Evolutionary conservation across 2,329 filamentous ascomycete species (phyloP).

Genomic region (Colletotrichum acutatum): DNA sequence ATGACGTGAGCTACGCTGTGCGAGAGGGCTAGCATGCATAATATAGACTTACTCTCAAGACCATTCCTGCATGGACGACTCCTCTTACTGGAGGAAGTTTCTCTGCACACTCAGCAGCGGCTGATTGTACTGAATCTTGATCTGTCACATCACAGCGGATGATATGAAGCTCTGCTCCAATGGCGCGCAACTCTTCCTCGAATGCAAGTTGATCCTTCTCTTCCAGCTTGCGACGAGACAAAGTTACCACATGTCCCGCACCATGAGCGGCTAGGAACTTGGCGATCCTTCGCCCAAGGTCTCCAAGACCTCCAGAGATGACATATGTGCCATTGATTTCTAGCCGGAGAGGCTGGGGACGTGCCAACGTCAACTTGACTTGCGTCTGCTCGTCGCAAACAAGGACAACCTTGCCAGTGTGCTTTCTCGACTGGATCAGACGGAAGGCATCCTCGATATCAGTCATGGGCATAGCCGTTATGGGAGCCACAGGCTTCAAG

Average conservation of each 20-base stretch:
- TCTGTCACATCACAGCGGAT: constrained; percentile 47
- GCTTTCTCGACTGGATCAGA: constrained; percentile 40
- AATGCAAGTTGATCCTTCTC: constrained; percentile 11
- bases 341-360: constrained; percentile 23
- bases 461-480: constrained; percentile 48
- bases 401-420: constrained; percentile 51
- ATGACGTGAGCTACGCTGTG: background rate
- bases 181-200: constrained; percentile 18
- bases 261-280: constrained; percentile 42
- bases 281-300: constrained; percentile 42
- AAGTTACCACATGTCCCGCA: constrained; percentile 43
- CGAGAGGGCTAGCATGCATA: background rate
- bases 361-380: constrained; percentile 37
- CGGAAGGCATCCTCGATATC: constrained; percentile 45
- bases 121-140: constrained; percentile 20
- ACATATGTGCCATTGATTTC: constrained; percentile 42
- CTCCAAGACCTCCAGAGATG: constrained; percentile 47
- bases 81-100: constrained; percentile 49
- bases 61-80: constrained; percentile 56
- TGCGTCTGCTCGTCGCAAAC: constrained; percentile 41
- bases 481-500: constrained; percentile 44
- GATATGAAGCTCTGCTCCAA: constrained; percentile 39
- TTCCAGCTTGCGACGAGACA: constrained; percentile 42
- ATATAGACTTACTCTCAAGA: constrained; percentile 41
- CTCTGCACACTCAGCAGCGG: constrained; percentile 7